A percentile compares a stretch with the other conserved stretches of the same genome.
Evolutionary conservation across 805 yeast genomes (phyloP).

Genomic region (Metschnikowia cerradonensis): DNA sequence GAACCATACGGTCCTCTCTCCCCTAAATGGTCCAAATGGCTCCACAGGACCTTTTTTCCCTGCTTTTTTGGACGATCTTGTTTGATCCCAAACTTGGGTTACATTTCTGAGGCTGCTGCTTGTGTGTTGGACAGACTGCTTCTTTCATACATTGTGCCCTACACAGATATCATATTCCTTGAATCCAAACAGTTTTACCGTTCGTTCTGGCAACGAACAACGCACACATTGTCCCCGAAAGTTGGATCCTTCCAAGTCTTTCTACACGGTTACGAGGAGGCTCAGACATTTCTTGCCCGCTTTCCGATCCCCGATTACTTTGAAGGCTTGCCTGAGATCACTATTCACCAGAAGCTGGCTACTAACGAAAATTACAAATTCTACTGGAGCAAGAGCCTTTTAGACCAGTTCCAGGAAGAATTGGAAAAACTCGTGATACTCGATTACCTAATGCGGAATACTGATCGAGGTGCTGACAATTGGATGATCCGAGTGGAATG

Average conservation of each 20-base stretch:
- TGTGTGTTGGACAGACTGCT: conserved; percentile 59
- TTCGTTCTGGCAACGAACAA: conserved; percentile 43
- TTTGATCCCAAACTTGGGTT: conserved; percentile 67
- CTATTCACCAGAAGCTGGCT: background rate
- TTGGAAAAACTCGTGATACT: conserved; percentile 65
- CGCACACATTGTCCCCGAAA: conserved; percentile 28
- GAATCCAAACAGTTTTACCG: conserved; percentile 51
- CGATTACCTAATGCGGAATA: conserved; percentile 70
- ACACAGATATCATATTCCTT: conserved; percentile 53
- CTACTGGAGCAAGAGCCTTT: conserved; percentile 48
- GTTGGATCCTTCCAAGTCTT: conserved; percentile 68
- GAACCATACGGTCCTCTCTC: conserved; percentile 77
- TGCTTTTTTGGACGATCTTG: conserved; percentile 75
- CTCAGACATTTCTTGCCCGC: conserved; percentile 52
- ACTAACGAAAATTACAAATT: conserved; percentile 23
- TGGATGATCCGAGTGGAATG: conserved; percentile 70
- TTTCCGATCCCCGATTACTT: conserved; percentile 51
- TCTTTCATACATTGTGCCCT: conserved; percentile 58
- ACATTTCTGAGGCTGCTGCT: conserved; percentile 70
- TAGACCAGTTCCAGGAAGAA: conserved; percentile 54
- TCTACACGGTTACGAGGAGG: conserved; percentile 54
- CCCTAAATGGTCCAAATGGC: conserved; percentile 79
- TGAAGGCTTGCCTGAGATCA: conserved; percentile 9
- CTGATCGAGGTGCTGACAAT: conserved; percentile 71
- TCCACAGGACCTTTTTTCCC: conserved; percentile 70